Evolutionary conservation across 2,329 filamentous ascomycete species (phyloP).

Genomic region (Phialophora expanda): DNA sequence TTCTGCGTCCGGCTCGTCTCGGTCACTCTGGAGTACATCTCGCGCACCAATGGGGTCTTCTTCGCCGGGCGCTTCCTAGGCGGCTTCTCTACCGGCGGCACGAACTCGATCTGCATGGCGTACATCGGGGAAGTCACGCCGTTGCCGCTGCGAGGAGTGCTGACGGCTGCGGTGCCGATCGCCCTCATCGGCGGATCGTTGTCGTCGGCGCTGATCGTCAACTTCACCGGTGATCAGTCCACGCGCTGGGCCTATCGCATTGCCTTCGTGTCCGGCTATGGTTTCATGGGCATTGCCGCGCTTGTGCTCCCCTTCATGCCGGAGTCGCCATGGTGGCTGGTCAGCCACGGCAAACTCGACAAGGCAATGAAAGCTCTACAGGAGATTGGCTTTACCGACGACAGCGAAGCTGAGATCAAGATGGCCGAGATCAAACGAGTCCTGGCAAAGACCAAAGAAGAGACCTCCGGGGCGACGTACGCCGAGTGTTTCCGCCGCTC

Average conservation of each 20-base stretch:
- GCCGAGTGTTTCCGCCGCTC: conserved; percentile 43
- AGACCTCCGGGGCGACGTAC: conserved; percentile 41
- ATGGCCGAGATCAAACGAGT: conserved; percentile 47
- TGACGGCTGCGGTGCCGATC: conserved; percentile 52
- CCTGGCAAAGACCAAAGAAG: conserved; percentile 39
- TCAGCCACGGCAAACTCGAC: conserved; percentile 44
- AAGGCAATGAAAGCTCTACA: conserved; percentile 44
- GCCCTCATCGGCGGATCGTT: conserved; percentile 51
- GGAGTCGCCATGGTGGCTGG: conserved; percentile 48
- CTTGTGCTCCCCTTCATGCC: conserved; percentile 37
- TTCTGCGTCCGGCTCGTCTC: conserved; percentile 29
- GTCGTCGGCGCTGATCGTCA: conserved; percentile 46
- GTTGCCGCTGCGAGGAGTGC: conserved; percentile 55
- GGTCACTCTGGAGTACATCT: conserved; percentile 45
- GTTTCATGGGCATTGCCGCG: conserved; percentile 42
- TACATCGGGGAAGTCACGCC: conserved; percentile 51
- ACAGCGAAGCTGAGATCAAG: conserved; percentile 17
- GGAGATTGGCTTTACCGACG: conserved; percentile 38
- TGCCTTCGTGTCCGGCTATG: conserved; percentile 51
- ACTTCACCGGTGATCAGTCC: conserved; percentile 48
- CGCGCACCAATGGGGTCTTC: conserved; percentile 46
- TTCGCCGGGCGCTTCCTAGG: conserved; percentile 54
- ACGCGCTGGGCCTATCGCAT: conserved; percentile 53
- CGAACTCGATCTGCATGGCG: conserved; percentile 55
- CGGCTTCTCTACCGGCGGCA: conserved; percentile 55